A percentile compares a stretch with the other conserved stretches of the same genome.
These are phyloP conservation scores for Thymus mandschuricus DNA, from an alignment of 257 asterid genomes.

Conservation along the genomic window DNA sequence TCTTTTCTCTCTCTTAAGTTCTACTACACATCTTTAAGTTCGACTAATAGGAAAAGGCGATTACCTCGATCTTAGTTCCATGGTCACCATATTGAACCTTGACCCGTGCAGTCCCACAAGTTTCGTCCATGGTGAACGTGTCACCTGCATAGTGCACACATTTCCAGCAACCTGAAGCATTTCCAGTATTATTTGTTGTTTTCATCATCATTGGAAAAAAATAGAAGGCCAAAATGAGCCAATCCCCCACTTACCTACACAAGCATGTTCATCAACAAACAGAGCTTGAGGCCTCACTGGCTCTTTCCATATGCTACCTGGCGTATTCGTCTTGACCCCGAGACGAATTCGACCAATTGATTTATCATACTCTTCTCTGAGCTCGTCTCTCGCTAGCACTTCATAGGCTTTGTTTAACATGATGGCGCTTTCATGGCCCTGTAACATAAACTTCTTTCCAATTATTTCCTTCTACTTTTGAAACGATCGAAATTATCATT, in stretches of 20 bases:
- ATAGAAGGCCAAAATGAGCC: no score
- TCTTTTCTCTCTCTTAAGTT: no score
- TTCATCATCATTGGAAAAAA: no score
- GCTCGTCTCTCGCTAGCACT: conserved; percentile 47
- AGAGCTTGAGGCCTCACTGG: conserved; percentile 56
- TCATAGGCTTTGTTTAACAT: conserved; percentile 58
- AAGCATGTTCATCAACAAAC: conserved; percentile 61
- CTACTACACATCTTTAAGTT: not conserved
- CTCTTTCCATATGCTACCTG: conserved; percentile 58
- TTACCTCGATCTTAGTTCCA: conserved; percentile 48
- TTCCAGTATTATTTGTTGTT: no score
- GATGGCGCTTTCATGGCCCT: conserved; percentile 63
- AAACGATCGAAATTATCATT: not conserved
- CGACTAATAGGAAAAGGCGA: not conserved
- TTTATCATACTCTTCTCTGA: conserved; percentile 47
- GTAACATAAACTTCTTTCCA: conserved; percentile 10
- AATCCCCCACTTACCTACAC: conserved; percentile 42
- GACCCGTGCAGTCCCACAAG: conserved; percentile 57
- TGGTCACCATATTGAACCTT: conserved; percentile 62
- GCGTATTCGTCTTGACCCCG: conserved; percentile 19
- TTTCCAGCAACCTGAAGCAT: conserved; percentile 61
- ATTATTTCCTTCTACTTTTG: not conserved
- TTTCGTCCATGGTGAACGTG: conserved; percentile 68
- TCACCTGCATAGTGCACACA: conserved; percentile 58
- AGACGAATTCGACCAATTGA: conserved; percentile 37